Percentiles rank a stretch among this genome's conserved stretches.
Conservation (phyloP, 345 rosid species). For the Acer negundo region DNA sequence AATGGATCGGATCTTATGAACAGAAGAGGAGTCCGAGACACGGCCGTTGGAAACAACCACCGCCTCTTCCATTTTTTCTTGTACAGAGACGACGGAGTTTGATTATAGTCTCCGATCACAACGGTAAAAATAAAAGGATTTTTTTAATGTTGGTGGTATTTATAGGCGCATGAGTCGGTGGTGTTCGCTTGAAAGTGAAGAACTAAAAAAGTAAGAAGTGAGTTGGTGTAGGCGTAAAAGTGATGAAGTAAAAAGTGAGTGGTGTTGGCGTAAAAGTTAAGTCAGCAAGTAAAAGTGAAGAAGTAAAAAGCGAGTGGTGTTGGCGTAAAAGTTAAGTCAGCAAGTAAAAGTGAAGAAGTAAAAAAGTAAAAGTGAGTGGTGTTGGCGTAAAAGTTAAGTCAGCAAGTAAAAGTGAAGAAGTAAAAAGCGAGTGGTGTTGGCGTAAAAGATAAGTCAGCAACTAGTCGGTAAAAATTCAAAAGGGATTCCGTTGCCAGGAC, state of each 20-base stretch:
- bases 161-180: neutral
- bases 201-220: neutral
- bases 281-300: neutral
- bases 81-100: constrained; percentile 15
- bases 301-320: too few species aligned
- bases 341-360: neutral
- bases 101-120: neutral
- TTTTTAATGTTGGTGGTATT: too few species aligned
- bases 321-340: too few species aligned
- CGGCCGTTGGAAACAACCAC: constrained; percentile 53
- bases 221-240: neutral
- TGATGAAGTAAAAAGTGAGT: neutral
- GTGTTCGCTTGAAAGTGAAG: neutral
- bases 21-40: constrained; percentile 61
- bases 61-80: constrained; percentile 40
- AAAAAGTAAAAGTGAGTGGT: too few species aligned
- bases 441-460: too few species aligned
- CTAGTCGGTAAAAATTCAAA: neutral
- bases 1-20: constrained; percentile 77
- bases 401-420: neutral
- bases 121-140: neutral
- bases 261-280: too few species aligned
- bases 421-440: neutral
- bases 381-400: neutral
- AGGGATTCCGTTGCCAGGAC: constrained; percentile 70